Conservation (phyloP, 768 basidiomycete species). For the Podaxis sp. region DNA sequence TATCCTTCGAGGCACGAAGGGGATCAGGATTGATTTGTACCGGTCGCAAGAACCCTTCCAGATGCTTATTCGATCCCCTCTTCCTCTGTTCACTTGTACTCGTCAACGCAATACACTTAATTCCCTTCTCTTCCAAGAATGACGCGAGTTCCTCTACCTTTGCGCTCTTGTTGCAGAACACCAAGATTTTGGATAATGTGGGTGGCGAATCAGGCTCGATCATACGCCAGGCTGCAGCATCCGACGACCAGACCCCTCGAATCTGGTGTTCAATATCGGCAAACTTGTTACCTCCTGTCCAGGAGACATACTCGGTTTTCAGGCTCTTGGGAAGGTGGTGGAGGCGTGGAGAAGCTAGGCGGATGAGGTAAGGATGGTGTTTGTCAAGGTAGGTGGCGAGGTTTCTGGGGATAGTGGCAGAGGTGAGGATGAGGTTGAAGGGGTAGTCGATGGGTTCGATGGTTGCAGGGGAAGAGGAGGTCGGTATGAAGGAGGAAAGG, state of each 20-base stretch:
- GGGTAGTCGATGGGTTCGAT: conserved; percentile 51
- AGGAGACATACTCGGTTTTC: conserved; percentile 67
- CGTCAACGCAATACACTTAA: conserved; percentile 66
- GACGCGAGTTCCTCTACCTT: conserved; percentile 62
- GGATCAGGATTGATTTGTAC: conserved; percentile 9
- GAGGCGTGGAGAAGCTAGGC: conserved; percentile 77
- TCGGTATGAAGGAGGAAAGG: conserved; percentile 21
- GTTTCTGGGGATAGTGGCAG: conserved; percentile 83
- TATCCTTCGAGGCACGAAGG: conserved; percentile 11
- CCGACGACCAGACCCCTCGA: conserved; percentile 71
- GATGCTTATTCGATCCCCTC: conserved; percentile 70
- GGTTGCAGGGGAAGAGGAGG: conserved; percentile 13
- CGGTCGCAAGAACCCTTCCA: conserved; percentile 68
- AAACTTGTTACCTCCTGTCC: conserved; percentile 78
- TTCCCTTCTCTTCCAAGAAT: conserved; percentile 57
- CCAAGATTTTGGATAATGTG: conserved; percentile 62
- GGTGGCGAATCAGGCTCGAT: conserved; percentile 19
- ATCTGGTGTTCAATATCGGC: conserved; percentile 79
- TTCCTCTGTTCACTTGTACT: conserved; percentile 55
- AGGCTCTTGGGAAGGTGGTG: conserved; percentile 76
- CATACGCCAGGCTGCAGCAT: conserved; percentile 34
- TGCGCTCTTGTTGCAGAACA: conserved; percentile 79
- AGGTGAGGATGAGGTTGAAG: conserved; percentile 78
- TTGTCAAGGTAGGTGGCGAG: conserved; percentile 62
- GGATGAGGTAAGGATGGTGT: conserved; percentile 60